These are phyloP conservation scores for Backusella luteola DNA, from an alignment of 192 early-diverging fungal genomes.

Conservation along the genomic window DNA sequence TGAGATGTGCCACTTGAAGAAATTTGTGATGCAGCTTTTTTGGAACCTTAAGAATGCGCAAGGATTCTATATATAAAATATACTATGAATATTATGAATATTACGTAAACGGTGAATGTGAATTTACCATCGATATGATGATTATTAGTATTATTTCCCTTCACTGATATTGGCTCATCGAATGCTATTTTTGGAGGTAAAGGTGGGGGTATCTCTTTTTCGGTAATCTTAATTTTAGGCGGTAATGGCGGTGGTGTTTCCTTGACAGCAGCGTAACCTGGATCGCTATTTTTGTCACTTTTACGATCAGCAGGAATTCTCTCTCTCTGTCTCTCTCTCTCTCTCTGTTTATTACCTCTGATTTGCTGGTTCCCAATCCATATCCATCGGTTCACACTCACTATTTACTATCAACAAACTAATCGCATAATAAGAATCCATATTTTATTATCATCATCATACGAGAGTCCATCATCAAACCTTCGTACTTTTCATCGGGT, in stretches of 20 bases:
- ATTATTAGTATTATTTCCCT: background rate
- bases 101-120: background rate
- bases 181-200: background rate
- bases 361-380: background rate
- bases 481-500: background rate
- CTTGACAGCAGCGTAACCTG: background rate
- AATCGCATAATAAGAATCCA: background rate
- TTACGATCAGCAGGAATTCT: background rate
- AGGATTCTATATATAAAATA: slow-evolving; percentile 37
- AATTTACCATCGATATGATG: background rate
- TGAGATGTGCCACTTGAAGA: slow-evolving; percentile 62
- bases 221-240: background rate
- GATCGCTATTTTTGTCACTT: background rate
- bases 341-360: background rate
- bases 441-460: background rate
- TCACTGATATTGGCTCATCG: background rate
- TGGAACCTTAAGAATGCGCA: slow-evolving; percentile 70
- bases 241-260: background rate
- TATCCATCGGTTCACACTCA: background rate
- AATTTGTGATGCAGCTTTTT: slow-evolving; percentile 68
- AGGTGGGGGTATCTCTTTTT: background rate
- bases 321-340: too few relatives aligned
- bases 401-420: background rate
- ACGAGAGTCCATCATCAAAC: background rate
- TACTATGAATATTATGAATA: background rate